A percentile compares a stretch with the other conserved stretches of the same genome.
Conservation (phyloP, 768 basidiomycete species). For the Boletus pseudo-olivaceus region DNA sequence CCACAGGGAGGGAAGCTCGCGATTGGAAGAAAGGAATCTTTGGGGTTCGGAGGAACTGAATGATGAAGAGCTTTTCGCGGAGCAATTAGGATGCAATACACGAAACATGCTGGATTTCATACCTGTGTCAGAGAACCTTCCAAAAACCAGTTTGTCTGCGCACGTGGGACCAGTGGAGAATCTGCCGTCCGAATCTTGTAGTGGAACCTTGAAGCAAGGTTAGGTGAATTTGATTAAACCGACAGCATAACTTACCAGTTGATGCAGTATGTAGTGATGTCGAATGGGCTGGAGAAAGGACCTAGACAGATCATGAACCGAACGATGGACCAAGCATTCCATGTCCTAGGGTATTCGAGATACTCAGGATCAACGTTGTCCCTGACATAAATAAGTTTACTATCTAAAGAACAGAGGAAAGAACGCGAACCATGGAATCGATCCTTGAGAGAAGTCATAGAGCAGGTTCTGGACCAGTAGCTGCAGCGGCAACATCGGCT, state of each 20-base stretch:
- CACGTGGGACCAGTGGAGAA: constrained; percentile 29
- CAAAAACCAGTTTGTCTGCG: constrained; percentile 37
- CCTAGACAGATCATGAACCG: constrained; percentile 36
- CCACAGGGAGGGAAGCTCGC: constrained; percentile 26
- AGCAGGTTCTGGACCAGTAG: constrained; percentile 32
- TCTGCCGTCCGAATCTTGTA: constrained; percentile 28
- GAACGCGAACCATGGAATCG: constrained; percentile 32
- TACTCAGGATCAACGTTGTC: constrained; percentile 39
- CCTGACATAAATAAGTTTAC: constrained; percentile 19
- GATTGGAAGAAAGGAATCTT: constrained; percentile 33
- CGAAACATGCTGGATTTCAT: not conserved
- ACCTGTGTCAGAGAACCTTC: constrained; percentile 37
- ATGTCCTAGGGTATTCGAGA: constrained; percentile 29
- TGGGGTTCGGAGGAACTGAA: constrained; percentile 31
- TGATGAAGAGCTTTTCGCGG: constrained; percentile 27
- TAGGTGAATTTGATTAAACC: not conserved
- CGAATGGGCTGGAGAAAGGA: constrained; percentile 36
- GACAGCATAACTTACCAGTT: constrained; percentile 26
- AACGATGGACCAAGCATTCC: constrained; percentile 34
- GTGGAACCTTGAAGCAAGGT: constrained; percentile 23
- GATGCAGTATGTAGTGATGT: constrained; percentile 29
- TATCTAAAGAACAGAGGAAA: not conserved
- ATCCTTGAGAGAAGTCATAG: constrained; percentile 37
- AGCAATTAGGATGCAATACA: not conserved
- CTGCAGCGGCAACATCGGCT: constrained; percentile 35